Base-by-base conservation (phyloP, 192 early-diverging fungal genomes). In the Coemansia sp. region DNA sequence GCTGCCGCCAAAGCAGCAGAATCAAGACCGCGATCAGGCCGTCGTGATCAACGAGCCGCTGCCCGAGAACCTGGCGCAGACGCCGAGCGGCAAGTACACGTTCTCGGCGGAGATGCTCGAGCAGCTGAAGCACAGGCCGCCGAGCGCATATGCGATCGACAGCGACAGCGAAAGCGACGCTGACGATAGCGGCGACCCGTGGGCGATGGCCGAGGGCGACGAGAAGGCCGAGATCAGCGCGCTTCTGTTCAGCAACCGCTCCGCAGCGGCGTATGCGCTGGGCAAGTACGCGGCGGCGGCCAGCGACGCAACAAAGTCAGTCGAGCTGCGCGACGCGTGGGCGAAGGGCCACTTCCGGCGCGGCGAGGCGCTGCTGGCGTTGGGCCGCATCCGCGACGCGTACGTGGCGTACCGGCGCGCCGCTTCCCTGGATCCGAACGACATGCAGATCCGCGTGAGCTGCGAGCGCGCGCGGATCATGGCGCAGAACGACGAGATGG, bases 301-400 rank as follows among this genome's bases (percentile, higher is more conserved):
- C 24, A 64, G 61, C 66, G 80, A 76, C 30, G 67, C 65, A 18
- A 55, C 32, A 5, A 50, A 54, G 21, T 51, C 69, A 5, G 63
- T 66, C 14, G 64, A 29, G n/a, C 48, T 61, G 62, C 59, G 72
- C 2, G 65, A 67, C 5, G 32, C 58, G 28, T 82, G 70, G 72
- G 77, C 69, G 31, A 75, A 88, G 81, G 88, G 83, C 23, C 80
- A 89, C 50, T 89, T 86, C 67, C 75, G 88, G 31, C 65, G 69
- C 22, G 88, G 73, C 54, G 85, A 87, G 52, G 85, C 84, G 9
- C 54, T 82, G 16, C 52, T 84, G 42, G 77, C 81, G 55, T 54
- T 85, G 52, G 71, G 58, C 0, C 64, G 80, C 9, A 70, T 72
- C 51, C 81, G 81, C 40, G 77, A 82, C 27, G 83, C 86, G 10